Evolutionary conservation across 73 alveolate species (phyloP), one percentile per base, ranked within the genome.

Genomic region (Paramecium tetraurelia): DNA sequence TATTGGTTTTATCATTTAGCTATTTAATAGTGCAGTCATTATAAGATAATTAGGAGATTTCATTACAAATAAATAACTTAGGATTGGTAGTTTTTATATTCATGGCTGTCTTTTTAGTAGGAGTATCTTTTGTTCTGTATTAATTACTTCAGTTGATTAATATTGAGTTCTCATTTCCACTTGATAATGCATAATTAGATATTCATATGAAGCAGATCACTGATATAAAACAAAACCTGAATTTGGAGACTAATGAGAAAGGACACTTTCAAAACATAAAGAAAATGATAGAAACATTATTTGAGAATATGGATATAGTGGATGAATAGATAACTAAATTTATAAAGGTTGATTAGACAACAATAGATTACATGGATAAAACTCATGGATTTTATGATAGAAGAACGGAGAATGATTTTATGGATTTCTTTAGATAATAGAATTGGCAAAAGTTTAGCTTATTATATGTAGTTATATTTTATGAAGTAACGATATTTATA

Each of bases 251-350:
- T 31, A 33, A 63, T 24, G 84, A 63, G 7, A 63, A 63, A 27
- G 41, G 29, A 27, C 14, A 63, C 9, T 12, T 31, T 63, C 8
- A 31, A 12, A 14, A 33, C 12, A 33, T 33, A 7, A 63, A 33
- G 46, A 63, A 33, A 63, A 63, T 63, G 84, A 63, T 63, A 63
- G 84, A 63, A 63, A 12, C 84, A 36, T 40, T 72, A 36, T 72
- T 72, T 72, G 86, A 72, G 38, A 72, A 36, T 16, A 72, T 33
- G 24, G 86, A 72, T 36, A 18, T 72, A 1, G 86, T 72, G 35
- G 86, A 72, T 72, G 86, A 72, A 38, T 38, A 72, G 40, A 72
- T 72, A 10, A 40, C 46, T 2, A 72, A 72, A 72, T 72, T 36
- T 33, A 72, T 72, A 4, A 72, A 72, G 35, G 86, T 14, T 10